Base-by-base conservation (phyloP, 2,329 filamentous ascomycete species). In the Penicillium oxalicum region DNA sequence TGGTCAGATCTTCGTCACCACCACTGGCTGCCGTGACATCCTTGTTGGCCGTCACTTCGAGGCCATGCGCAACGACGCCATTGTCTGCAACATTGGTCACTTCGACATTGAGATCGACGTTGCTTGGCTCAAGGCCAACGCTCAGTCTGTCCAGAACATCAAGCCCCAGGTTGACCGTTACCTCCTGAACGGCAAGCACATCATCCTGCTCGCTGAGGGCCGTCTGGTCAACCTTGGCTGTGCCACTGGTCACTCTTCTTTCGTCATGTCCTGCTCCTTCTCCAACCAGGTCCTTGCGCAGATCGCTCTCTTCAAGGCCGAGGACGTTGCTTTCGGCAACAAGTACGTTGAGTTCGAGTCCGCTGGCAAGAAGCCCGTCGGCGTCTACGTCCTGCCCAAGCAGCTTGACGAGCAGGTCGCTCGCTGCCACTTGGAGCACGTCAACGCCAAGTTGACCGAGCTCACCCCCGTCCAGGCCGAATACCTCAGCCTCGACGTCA, bases 241-340 rank as follows among this genome's bases (percentile, higher is more conserved):
- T 77, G 93, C 93, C 71, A 98, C 93, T 58, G 93, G 93, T 63
- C 93, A 98, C 87, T 95, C 91, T 62, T 97, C 91, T 45, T 98
- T 98, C 76, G 93, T 98, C 81, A 97, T 98, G 93, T 96, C 91
- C 66, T 98, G 93, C 87, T 97, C 91, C 58, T 98, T 98, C 87
- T 95, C 91, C 83, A 98, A 98, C 87, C 93, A 98, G 83, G 93
- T 97, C 66, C 88, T 98, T 73, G 93, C 93, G 62, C 93, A 98
- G 81, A 97, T 98, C 78, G 86, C 95, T 80, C 80, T 98, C 68
- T 98, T 77, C 87, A 97, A 97, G 87, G 86, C 84, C 67, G 80
- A 86, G 66, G 91, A 97, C 71, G 82, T 81, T 70, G 86, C 78
- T 50, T 98, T 95, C 73, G 83, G 86, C 75, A 78, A 88, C 77